Base-by-base conservation (phyloP, 192 early-diverging fungal species). In the Umbelopsis isabellina region DNA sequence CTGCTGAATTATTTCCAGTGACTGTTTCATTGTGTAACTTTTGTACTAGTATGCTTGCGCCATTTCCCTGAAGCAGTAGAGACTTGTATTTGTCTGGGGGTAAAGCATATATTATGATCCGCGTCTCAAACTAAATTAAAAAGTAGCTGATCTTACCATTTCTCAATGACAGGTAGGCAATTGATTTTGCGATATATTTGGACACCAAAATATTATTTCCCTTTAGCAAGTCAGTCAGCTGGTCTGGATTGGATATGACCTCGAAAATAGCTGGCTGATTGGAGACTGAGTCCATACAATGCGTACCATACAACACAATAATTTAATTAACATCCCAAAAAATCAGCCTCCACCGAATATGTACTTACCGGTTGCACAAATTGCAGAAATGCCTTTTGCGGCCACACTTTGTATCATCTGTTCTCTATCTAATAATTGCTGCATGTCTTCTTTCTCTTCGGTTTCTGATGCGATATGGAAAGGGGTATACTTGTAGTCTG, bases 161-260 rank as follows among this genome's bases (percentile, higher is more conserved):
- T 33, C 86, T 76, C 23, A 85, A 49, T 4, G 86, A 87, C 33
- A 87, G 50, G 46, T 85, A 87, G 0, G 86, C 86, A 49, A 87
- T 77, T 21, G 86, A 78, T 50, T 87, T 87, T 49, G 84, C 83
- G 11, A 75, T 82, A 64, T 87, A 87, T 69, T 84, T 87, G 46
- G 76, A 61, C 4, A 85, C 84, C 69, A 83, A 76, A 12, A 45
- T 16, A 47, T 84, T 82, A n/a, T 41, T 76, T 0, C 84, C 80
- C 20, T 73, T 66, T 27, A 87, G 55, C 12, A 84, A 46, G 65
- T 74, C 53, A n/a, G 79, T 67, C 41, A 87, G 37, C 8, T 70
- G 76, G 47, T 79, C 69, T 23, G 82, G 78, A 33, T 49, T 49
- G 11, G 76, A 69, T 46, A 82, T 68, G 1, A 74, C 70, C 46